Conservation (phyloP, 768 basidiomycete genomes). For the Termitomyces sp. region DNA sequence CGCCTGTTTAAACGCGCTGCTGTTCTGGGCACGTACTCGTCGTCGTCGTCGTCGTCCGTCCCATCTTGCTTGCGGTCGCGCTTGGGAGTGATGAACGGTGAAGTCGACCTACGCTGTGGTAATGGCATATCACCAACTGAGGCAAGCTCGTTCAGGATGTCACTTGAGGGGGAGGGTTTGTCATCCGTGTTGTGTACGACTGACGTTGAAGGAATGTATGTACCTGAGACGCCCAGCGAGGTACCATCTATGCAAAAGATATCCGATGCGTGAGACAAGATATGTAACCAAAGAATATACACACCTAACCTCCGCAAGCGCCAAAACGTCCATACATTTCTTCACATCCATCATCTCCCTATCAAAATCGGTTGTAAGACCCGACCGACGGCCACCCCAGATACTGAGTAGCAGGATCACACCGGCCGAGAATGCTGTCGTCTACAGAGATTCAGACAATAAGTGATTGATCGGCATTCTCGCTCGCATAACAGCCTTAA, state of each 20-base stretch:
- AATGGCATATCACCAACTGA: slow-evolving; percentile 65
- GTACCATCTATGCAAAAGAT: slow-evolving; percentile 25
- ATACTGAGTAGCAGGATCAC: slow-evolving; percentile 63
- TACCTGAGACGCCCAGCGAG: slow-evolving; percentile 41
- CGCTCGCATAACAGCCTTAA: background rate
- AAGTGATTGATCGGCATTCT: background rate
- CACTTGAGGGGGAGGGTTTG: slow-evolving; percentile 34
- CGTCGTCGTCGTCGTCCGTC: slow-evolving; percentile 21
- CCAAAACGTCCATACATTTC: slow-evolving; percentile 53
- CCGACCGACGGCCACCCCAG: slow-evolving; percentile 58
- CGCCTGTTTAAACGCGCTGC: background rate
- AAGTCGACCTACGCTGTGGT: slow-evolving; percentile 41
- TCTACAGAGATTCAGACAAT: slow-evolving; percentile 17
- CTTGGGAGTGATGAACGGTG: slow-evolving; percentile 34
- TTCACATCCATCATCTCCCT: slow-evolving; percentile 59
- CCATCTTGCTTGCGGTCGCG: slow-evolving; percentile 52
- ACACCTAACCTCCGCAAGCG: slow-evolving; percentile 28
- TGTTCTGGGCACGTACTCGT: background rate
- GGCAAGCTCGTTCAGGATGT: slow-evolving; percentile 65
- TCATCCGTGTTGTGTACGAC: background rate
- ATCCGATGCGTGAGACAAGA: background rate
- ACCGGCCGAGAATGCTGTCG: slow-evolving; percentile 36
- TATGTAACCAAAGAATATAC: background rate
- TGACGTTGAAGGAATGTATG: background rate
- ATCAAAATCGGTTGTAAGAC: slow-evolving; percentile 39